phyloP scores from a whole-genome alignment of 495 filamentous ascomycete genomes.

The Penicillium lagena region DNA sequence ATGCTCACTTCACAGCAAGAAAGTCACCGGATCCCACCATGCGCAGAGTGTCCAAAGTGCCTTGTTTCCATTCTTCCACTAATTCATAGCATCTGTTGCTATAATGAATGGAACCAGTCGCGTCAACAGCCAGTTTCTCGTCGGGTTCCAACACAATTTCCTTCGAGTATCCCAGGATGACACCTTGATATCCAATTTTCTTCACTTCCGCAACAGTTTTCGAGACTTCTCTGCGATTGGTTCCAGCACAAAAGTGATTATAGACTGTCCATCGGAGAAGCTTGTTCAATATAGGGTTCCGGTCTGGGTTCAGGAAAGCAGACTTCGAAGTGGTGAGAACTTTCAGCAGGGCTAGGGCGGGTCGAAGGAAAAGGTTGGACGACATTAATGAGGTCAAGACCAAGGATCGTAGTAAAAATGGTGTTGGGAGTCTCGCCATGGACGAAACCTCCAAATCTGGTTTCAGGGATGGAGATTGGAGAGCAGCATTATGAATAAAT shows the following conservation, averaged over 20 bases:
- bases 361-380: conserved; percentile 59
- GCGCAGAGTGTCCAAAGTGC: conserved; percentile 61
- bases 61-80: conserved; percentile 60
- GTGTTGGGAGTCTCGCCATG: conserved; percentile 62
- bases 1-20: conserved; percentile 63
- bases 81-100: conserved; percentile 35
- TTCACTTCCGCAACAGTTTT: conserved; percentile 54
- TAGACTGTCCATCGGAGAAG: conserved; percentile 76
- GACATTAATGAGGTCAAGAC: conserved; percentile 71
- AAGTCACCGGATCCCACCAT: conserved; percentile 64
- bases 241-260: conserved; percentile 77
- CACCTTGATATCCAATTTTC: conserved; percentile 66
- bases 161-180: conserved; percentile 71
- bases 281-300: conserved; percentile 47
- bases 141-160: conserved; percentile 62
- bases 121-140: conserved; percentile 19
- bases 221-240: conserved; percentile 56
- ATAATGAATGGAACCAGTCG: conserved; percentile 5
- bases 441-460: conserved; percentile 30
- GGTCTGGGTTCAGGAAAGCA: conserved; percentile 52
- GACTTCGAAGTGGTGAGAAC: conserved; percentile 56
- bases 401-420: conserved; percentile 63
- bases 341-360: conserved; percentile 56
- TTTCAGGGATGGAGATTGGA: background rate
- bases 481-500: conserved; percentile 8